Evolutionary conservation across 768 basidiomycete genomes (phyloP), one percentile per base, ranked within the genome.

Genomic region (Hericium coralloides): DNA sequence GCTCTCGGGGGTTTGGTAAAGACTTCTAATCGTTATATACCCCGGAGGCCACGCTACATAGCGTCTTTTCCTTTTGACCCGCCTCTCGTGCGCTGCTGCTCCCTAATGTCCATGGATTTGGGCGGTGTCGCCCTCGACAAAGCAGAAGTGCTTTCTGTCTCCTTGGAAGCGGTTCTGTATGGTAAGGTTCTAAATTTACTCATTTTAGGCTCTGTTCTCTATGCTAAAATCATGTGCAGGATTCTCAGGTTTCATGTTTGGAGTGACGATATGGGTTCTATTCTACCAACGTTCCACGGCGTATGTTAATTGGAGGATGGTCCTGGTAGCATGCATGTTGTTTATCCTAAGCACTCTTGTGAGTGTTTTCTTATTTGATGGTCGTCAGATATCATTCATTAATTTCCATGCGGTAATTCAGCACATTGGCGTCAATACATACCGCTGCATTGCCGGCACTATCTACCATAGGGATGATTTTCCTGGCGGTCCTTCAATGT

Each of bases 191-290:
- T 20, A n/a, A 20, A 18, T n/a, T 10, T 45, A 8, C n/a, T 45
- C n/a, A n/a, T n/a, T n/a, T n/a, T n/a, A n/a, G n/a, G n/a, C n/a
- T n/a, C n/a, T n/a, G n/a, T n/a, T n/a, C n/a, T n/a, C n/a, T n/a
- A n/a, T 45, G n/a, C 9, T 20, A 36, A 58, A 9, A 17, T 15
- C 8, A 17, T 17, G n/a, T 18, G 8, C 45, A 73, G 72, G 72
- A 0, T 70, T 72, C 55, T 73, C 71, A 4, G 36, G 71, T 25
- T 54, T 72, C 39, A 72, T 73, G 72, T 73, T 70, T 57, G 62
- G 64, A 7, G 64, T 61, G 2, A 69, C 70, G 1, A 45, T 73
- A 12, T 68, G 66, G 62, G 63, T 57, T 1, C 38, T 72, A n/a
- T 37, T 57, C 6, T 52, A 48, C 48, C 48, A 23, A 14, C 17